Evolutionary conservation across 176 grass and related monocot species (phyloP).

Genomic region (Echinochloa phyllopogon): DNA sequence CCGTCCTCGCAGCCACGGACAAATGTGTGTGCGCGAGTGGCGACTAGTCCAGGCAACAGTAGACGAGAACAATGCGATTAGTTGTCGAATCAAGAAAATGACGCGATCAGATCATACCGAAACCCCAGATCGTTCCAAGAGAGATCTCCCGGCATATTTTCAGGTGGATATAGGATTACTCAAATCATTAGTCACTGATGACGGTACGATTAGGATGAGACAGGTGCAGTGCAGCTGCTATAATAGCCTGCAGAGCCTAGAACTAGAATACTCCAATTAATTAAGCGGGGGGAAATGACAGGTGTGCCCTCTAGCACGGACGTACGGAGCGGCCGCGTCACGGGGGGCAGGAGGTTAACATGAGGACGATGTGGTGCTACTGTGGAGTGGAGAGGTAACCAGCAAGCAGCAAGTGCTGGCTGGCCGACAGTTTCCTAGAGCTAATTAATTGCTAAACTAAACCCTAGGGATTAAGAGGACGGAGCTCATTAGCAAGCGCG

Average conservation of each 20-base stretch:
- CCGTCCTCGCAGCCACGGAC: neutral
- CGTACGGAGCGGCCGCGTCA: slow-evolving; percentile 40
- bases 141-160: neutral
- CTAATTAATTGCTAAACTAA: slow-evolving; percentile 34
- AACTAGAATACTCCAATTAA: neutral
- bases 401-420: neutral
- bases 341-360: slow-evolving; percentile 18
- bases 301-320: neutral
- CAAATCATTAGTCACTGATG: slow-evolving; percentile 43
- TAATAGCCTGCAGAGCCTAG: neutral
- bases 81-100: neutral
- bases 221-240: neutral
- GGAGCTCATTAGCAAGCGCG: slow-evolving; percentile 13
- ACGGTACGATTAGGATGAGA: neutral
- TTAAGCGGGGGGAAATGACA: slow-evolving; percentile 8
- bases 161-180: neutral
- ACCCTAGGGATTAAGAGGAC: slow-evolving; percentile 3
- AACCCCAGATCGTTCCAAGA: neutral
- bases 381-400: neutral
- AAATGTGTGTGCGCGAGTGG: too few species aligned
- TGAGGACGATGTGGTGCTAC: neutral
- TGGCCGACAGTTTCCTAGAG: neutral
- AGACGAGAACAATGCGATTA: neutral
- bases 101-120: neutral
- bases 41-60: too few species aligned